Base-by-base conservation (phyloP, 768 basidiomycete species). In the Suillus americanus region DNA sequence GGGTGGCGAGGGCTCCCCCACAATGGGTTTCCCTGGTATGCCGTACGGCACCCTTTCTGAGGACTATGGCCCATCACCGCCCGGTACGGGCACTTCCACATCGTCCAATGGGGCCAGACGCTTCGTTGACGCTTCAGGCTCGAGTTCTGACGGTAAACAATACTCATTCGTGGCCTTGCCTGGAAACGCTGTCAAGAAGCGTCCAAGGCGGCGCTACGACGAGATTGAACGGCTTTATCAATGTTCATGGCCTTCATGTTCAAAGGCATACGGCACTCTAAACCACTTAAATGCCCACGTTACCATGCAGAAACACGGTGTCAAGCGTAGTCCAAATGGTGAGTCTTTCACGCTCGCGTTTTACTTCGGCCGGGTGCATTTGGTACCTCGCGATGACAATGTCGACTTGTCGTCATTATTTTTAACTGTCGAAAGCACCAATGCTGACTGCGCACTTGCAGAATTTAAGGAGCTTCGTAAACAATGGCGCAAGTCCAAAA, bases 381-480 rank as follows among this genome's bases (percentile, higher is more conserved):
- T 57, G 65, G 53, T 54, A 35, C 37, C 65, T 60, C 65, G 59
- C n/a, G 12, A 25, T 25, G 37, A 25, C 55, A 28, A 55, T 51
- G 60, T 60, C 16, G 30, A 13, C 64, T 70, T 68, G 40, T 67
- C 61, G 13, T 4, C 37, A 40, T 59, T 59, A 12, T 37, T 18
- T 33, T 60, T 48, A 13, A 28, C 2, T 13, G 53, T 43, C 62
- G 28, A 25, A 48, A 37, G 14, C 25, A 48, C n/a, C 4, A 12
- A 63, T 75, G 38, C 76, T 57, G 20, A 14, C 53, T 1, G 30
- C 45, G 64, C 66, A 64, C 55, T 64, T 68, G 54, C 79, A 98
- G 97, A 99, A 81, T 99, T 99, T 84, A 98, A 97, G 73, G 97
- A 99, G 73, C 87, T 98, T 71, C 89, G 97, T 63, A 98, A 96